phyloP scores from a whole-genome alignment of 169 alveolate genomes.

The Cryptosporidium bovis region DNA sequence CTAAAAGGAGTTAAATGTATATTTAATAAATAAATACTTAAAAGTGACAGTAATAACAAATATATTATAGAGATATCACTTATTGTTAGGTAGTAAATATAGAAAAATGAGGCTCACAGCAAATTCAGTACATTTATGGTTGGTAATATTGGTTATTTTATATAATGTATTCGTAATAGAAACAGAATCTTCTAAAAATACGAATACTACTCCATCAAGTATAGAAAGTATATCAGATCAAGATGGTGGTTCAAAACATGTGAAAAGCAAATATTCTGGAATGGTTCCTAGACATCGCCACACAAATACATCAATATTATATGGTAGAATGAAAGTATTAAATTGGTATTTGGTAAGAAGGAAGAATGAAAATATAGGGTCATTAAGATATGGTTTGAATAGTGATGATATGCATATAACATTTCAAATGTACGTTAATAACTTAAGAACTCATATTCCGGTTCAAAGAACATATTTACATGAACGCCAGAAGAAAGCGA shows the following conservation, averaged over 20 bases:
- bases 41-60: too few species aligned
- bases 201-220: background rate
- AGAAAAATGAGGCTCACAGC: background rate
- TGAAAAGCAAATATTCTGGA: constrained; percentile 18
- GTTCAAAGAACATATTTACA: constrained; percentile 62
- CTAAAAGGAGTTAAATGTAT: too few species aligned
- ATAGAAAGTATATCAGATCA: background rate
- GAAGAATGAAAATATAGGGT: constrained; percentile 23
- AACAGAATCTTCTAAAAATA: background rate
- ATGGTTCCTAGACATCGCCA: constrained; percentile 54
- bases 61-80: too few species aligned
- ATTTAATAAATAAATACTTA: too few species aligned
- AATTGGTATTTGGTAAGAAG: constrained; percentile 49
- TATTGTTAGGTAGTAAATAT: background rate
- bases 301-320: constrained; percentile 39
- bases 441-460: constrained; percentile 49
- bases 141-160: background rate
- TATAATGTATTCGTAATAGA: background rate
- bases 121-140: background rate
- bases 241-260: background rate
- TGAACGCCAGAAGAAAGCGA: constrained; percentile 41
- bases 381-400: constrained; percentile 59
- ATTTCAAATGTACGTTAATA: constrained; percentile 44
- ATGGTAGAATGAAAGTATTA: constrained; percentile 51
- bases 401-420: constrained; percentile 71